Evolutionary conservation across 805 yeast species (phyloP), one percentile per base, ranked within the genome.

Genomic region (Lipomyces spencermartinsiae): DNA sequence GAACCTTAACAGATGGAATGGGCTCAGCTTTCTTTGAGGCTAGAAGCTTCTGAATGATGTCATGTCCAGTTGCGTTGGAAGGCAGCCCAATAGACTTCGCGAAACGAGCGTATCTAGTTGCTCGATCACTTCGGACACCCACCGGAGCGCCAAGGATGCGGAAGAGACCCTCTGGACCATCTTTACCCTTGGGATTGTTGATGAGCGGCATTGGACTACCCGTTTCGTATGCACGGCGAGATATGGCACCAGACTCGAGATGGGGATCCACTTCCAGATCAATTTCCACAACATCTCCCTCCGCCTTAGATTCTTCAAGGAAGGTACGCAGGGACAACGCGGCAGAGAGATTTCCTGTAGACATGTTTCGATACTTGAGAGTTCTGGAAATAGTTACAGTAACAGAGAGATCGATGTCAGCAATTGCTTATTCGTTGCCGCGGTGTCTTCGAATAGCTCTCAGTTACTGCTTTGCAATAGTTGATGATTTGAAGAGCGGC

Each of bases 201-300:
- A 39, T 39, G 46, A 39, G 46, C 46, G 46, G 46, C 46, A 39
- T 39, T 39, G 46, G 46, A 39, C 46, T 39, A 39, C 46, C 46
- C 46, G 46, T 39, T 39, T 39, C 46, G 46, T 39, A 39, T 39
- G 46, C 46, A 39, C 46, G 46, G 46, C 46, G 46, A 39, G 46
- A 39, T 1, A 39, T 39, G 46, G 46, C 46, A 39, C 46, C 46
- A 39, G 46, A 39, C 46, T 39, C 46, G 46, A 39, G 46, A 39
- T 39, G 46, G 46, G 46, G 46, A 39, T 39, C 46, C 46, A 39
- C 46, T 39, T 39, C 46, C 46, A 39, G 46, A 39, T 12, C 46
- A 39, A 39, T 39, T 39, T 39, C 46, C 46, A 39, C 46, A 39
- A 39, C 46, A 39, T 39, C 46, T 39, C 46, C 46, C 46, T 39